Percentiles rank a stretch among this genome's conserved stretches.
Evolutionary conservation across 345 rosid genomes (phyloP).

Genomic region (Dipteronia dyeriana): DNA sequence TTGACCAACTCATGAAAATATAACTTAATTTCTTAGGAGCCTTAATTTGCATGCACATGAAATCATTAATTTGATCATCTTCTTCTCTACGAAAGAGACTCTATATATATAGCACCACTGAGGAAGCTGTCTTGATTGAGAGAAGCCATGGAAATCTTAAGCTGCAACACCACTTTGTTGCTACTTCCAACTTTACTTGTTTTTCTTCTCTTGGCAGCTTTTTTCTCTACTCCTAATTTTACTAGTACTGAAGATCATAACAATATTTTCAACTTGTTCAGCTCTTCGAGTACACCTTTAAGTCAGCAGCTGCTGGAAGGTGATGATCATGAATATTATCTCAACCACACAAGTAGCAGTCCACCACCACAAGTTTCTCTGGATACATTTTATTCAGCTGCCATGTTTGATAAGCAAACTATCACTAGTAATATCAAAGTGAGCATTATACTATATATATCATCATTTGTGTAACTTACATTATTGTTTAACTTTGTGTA

Average conservation of each 20-base stretch:
- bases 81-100: neutral
- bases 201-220: constrained; percentile 22
- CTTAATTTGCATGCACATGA: too few relatives aligned
- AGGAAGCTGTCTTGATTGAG: neutral
- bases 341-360: neutral
- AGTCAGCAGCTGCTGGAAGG: neutral
- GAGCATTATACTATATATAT: neutral
- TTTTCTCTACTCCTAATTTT: constrained; percentile 9
- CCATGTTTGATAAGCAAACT: constrained; percentile 14
- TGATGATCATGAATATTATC: neutral
- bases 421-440: constrained; percentile 18
- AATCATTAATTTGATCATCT: neutral
- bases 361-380: constrained; percentile 22
- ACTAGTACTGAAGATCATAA: neutral
- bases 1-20: neutral
- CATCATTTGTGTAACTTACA: neutral
- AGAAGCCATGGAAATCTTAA: constrained; percentile 15
- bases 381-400: constrained; percentile 15
- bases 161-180: constrained; percentile 12
- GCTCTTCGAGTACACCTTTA: constrained; percentile 16
- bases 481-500: neutral
- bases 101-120: neutral
- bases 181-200: constrained; percentile 24
- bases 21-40: neutral
- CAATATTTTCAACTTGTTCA: constrained; percentile 21